Evolutionary conservation across 257 asterid genomes (phyloP).

Genomic region (Solanum pimpinellifolium): DNA sequence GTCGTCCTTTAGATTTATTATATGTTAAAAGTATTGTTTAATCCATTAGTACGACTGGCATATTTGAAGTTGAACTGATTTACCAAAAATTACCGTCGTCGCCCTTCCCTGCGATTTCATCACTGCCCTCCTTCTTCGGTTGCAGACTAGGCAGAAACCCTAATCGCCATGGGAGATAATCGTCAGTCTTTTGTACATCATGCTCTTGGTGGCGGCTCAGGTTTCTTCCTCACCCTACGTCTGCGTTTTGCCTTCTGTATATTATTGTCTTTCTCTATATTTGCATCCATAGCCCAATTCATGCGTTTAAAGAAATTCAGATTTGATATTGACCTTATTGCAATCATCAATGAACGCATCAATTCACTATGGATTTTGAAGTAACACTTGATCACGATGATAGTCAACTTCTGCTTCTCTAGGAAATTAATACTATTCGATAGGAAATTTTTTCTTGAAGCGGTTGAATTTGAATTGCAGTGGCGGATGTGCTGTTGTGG

Average conservation of each 20-base stretch:
- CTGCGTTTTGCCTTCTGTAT: background rate
- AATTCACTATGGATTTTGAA: background rate
- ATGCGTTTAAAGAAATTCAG: background rate
- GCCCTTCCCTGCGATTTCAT: conserved; percentile 10
- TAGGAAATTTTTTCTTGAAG: background rate
- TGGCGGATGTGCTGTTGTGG: conserved; percentile 83
- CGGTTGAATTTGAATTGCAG: conserved; percentile 27
- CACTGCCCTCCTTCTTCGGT: background rate
- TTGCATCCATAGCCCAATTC: background rate
- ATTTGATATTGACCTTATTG: background rate
- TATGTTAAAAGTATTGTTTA: background rate
- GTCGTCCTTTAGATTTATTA: background rate
- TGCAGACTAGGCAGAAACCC: conserved; percentile 21
- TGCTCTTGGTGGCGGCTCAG: conserved; percentile 69
- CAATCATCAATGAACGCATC: background rate
- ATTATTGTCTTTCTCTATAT: background rate
- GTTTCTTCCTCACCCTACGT: conserved; percentile 8
- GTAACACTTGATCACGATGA: background rate
- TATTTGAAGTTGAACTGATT: conserved; percentile 1
- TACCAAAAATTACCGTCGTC: conserved; percentile 1
- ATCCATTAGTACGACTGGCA: background rate
- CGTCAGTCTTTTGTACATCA: conserved; percentile 36
- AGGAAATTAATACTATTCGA: background rate
- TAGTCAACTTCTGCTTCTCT: background rate
- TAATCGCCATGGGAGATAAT: conserved; percentile 48